Conservation (phyloP, 2,329 filamentous ascomycete species). For the Parascedosporium putredinis region DNA sequence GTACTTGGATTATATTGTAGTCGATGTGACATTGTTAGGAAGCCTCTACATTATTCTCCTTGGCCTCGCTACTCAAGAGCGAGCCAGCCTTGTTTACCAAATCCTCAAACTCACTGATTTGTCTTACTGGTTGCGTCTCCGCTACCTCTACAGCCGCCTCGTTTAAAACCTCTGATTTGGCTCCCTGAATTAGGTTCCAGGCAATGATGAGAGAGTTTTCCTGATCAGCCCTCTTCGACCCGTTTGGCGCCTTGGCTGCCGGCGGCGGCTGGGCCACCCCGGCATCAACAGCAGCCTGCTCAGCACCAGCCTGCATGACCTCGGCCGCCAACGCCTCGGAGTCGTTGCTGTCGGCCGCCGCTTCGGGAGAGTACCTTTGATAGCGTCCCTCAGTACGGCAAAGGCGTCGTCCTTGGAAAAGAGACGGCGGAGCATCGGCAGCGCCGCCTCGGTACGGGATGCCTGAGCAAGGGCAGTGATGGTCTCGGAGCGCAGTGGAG, state of each 20-base stretch:
- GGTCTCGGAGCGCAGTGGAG: conserved; percentile 46
- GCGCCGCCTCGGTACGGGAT: conserved; percentile 41
- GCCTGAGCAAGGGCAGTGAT: conserved; percentile 55
- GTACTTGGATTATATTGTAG: too few relatives aligned
- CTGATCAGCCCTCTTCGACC: conserved; percentile 42
- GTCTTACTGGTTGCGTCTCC: conserved; percentile 26
- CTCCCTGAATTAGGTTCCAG: conserved; percentile 38
- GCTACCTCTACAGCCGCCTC: conserved; percentile 20
- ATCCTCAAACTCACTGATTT: conserved; percentile 31
- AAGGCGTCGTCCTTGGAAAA: conserved; percentile 33
- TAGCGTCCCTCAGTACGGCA: conserved; percentile 31
- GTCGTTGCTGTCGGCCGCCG: conserved; percentile 12
- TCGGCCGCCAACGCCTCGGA: conserved; percentile 12
- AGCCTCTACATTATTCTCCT: too few relatives aligned
- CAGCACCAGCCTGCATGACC: conserved; percentile 12
- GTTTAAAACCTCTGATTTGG: neutral
- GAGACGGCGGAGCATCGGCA: conserved; percentile 28
- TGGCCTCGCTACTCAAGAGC: conserved; percentile 15
- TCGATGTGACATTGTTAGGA: too few relatives aligned
- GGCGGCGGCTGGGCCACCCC: conserved; percentile 10
- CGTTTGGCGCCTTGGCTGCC: conserved; percentile 19
- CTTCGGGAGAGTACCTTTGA: conserved; percentile 30
- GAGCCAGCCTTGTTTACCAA: conserved; percentile 40
- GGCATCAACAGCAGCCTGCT: conserved; percentile 5
- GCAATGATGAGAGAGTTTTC: conserved; percentile 53